Percentiles rank a stretch among this genome's conserved stretches.
These are phyloP conservation scores for Ascochyta pisi DNA, from an alignment of 2,329 filamentous ascomycete genomes.

Conservation along the genomic window DNA sequence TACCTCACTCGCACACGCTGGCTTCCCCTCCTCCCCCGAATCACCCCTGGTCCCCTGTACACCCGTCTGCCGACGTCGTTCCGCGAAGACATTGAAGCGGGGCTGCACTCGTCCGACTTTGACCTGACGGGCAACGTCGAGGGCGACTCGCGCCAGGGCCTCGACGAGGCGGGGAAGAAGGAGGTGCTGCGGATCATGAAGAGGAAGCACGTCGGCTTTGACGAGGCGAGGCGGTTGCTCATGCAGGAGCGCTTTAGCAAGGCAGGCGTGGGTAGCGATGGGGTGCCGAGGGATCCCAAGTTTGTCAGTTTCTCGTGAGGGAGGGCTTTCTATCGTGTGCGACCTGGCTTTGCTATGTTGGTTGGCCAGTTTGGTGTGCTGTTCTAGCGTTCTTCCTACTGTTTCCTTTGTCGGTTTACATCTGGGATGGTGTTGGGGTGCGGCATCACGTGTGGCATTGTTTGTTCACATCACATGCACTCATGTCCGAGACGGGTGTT, in stretches of 20 bases:
- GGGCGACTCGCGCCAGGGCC: constrained; percentile 75
- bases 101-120: constrained; percentile 82
- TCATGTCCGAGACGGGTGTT: neutral
- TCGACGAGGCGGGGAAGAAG: constrained; percentile 80
- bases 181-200: constrained; percentile 94
- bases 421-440: neutral
- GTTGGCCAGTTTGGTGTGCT: neutral
- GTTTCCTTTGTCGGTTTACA: constrained; percentile 1
- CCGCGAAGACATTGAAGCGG: constrained; percentile 83
- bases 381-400: constrained; percentile 3
- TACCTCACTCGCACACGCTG: constrained; percentile 83
- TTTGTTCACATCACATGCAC: neutral
- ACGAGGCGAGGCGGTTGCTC: constrained; percentile 86
- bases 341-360: neutral
- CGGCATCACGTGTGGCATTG: neutral
- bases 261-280: constrained; percentile 88
- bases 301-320: constrained; percentile 83
- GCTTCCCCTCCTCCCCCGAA: constrained; percentile 69
- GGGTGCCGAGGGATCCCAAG: constrained; percentile 87
- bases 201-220: constrained; percentile 79
- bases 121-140: constrained; percentile 82
- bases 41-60: constrained; percentile 70
- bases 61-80: constrained; percentile 79
- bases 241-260: constrained; percentile 86
- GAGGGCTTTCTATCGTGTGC: neutral